phyloP scores from a whole-genome alignment of 164 flowering plant species.

The Chloranthus sessilifolius region DNA sequence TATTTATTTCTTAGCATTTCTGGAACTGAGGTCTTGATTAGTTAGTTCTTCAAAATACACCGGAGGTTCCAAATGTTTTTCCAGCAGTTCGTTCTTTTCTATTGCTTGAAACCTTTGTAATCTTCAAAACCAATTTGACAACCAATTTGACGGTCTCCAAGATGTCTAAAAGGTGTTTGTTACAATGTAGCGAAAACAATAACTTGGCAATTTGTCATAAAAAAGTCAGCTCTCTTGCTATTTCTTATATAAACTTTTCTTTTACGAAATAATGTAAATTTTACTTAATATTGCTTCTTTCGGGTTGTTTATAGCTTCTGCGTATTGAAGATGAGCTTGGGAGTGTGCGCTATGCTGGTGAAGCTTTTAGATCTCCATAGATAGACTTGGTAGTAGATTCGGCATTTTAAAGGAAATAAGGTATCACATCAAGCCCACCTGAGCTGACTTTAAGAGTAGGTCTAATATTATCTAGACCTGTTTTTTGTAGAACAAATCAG shows the following conservation, averaged over 20 bases:
- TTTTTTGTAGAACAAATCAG: too few species aligned
- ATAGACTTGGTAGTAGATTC: neutral
- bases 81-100: too few species aligned
- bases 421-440: conserved; percentile 2
- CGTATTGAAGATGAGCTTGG: conserved; percentile 96
- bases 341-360: conserved; percentile 84
- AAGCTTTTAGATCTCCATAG: conserved; percentile 80
- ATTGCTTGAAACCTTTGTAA: too few species aligned
- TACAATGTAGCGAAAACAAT: too few species aligned
- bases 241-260: neutral
- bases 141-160: too few species aligned
- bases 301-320: conserved; percentile 49
- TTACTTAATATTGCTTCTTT: neutral
- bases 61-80: too few species aligned
- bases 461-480: too few species aligned
- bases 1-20: neutral
- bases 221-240: neutral
- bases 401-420: conserved; percentile 9
- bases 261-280: neutral
- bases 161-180: too few species aligned
- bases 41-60: too few species aligned
- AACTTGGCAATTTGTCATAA: neutral
- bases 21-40: neutral
- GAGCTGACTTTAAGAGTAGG: too few species aligned
- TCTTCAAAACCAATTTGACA: too few species aligned